Conservation (phyloP, 2,329 filamentous ascomycete genomes). For the Trichoderma sp. region DNA sequence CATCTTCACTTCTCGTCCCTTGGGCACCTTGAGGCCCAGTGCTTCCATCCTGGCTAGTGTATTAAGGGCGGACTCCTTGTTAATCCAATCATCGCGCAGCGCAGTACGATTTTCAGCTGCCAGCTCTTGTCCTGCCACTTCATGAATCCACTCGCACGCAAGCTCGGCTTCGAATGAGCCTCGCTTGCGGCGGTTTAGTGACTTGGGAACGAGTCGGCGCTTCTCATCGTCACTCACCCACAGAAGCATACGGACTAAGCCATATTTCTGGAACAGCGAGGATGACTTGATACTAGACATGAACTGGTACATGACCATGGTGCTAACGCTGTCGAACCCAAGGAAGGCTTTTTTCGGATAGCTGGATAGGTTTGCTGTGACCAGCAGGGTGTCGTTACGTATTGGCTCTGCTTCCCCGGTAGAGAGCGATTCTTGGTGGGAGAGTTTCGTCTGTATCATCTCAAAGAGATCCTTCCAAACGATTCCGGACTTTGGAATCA, state of each 20-base stretch:
- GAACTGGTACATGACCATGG: conserved; percentile 60
- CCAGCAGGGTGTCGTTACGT: conserved; percentile 70
- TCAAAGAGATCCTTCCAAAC: conserved; percentile 57
- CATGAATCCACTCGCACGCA: conserved; percentile 55
- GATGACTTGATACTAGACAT: conserved; percentile 56
- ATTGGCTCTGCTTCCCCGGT: conserved; percentile 38
- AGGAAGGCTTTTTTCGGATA: conserved; percentile 49
- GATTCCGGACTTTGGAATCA: conserved; percentile 58
- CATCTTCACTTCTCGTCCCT: conserved; percentile 39
- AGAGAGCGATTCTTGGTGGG: conserved; percentile 49
- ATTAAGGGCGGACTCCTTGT: conserved; percentile 42
- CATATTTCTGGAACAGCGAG: conserved; percentile 68
- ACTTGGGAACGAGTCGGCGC: conserved; percentile 56
- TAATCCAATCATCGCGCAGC: conserved; percentile 47
- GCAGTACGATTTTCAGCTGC: conserved; percentile 29
- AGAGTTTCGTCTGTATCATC: conserved; percentile 50
- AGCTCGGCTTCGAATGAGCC: conserved; percentile 59
- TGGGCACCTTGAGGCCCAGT: conserved; percentile 42
- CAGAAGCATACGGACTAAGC: conserved; percentile 73
- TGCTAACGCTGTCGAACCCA: conserved; percentile 54
- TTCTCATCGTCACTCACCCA: conserved; percentile 66
- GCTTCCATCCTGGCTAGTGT: conserved; percentile 47
- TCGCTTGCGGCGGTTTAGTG: conserved; percentile 53
- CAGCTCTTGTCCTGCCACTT: conserved; percentile 50
- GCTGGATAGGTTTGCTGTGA: conserved; percentile 64